phyloP scores from a whole-genome alignment of 352 stramenopile genomes.

The Phytophthora megakarya region DNA sequence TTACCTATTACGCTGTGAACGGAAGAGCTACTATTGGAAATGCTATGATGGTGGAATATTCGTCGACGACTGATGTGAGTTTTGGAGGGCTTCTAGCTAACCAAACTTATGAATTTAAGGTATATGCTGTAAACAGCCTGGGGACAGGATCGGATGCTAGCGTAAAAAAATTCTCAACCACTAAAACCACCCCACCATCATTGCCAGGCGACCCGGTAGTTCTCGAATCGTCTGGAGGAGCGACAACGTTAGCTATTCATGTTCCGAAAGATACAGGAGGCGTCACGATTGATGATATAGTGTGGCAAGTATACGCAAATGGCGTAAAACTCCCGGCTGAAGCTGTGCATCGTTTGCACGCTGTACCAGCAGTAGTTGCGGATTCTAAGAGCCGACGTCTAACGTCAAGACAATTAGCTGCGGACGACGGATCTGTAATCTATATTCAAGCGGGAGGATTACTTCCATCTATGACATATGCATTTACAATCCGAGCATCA shows the following conservation, averaged over 20 bases:
- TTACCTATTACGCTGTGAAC: conserved; percentile 51
- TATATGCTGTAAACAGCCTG: conserved; percentile 53
- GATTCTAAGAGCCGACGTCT: background rate
- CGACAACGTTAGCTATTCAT: conserved; percentile 37
- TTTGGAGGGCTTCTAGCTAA: conserved; percentile 50
- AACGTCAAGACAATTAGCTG: background rate
- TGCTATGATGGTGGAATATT: conserved; percentile 3
- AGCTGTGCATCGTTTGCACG: conserved; percentile 13
- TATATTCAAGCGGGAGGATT: conserved; percentile 53
- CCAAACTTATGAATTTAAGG: conserved; percentile 52
- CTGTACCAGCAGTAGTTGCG: background rate
- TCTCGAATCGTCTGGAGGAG: conserved; percentile 41
- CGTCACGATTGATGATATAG: conserved; percentile 26
- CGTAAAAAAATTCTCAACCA: conserved; percentile 35
- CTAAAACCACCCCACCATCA: conserved; percentile 31
- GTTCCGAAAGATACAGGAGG: conserved; percentile 54
- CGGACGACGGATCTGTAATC: conserved; percentile 7
- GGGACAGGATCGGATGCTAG: conserved; percentile 43
- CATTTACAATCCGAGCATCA: conserved; percentile 43
- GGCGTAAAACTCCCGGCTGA: conserved; percentile 27
- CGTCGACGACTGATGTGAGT: conserved; percentile 3
- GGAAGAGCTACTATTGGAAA: conserved; percentile 10
- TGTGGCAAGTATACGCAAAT: conserved; percentile 55
- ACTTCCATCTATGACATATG: conserved; percentile 45
- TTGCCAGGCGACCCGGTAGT: conserved; percentile 34